Base-by-base conservation (phyloP, 2,329 filamentous ascomycete genomes). In the Paecilomyces formosus region DNA sequence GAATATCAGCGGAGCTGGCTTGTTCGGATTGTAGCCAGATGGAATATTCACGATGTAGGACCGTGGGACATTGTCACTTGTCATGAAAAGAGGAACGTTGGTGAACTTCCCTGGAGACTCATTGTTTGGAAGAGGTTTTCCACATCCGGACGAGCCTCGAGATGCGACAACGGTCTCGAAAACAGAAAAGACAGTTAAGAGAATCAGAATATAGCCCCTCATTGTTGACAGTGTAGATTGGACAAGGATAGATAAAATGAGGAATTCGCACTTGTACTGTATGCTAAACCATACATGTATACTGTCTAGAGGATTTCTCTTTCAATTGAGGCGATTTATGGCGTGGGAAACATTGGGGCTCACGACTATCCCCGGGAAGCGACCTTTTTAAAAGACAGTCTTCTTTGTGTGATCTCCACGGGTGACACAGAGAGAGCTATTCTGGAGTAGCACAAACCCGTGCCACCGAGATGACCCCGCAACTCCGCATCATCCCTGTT, bases 1-100 rank as follows among this genome's bases (percentile, higher is more conserved):
- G n/a, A 45, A 45, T 18, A 45, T 45, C 18, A 45, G 15, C 18
- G 78, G 73, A 0, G 72, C 66, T 2, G 76, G 69, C 1, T 57
- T 71, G 53, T 69, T 66, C 11, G 59, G 59, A 22, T 76, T 61
- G 66, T 81, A 81, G 39, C 55, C 61, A 9, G 58, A 49, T 2
- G 69, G 70, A 28, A 72, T 64, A 53, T 64, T 63, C 4, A 72
- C 31, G 21, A 62, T 56, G 56, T 68, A 70, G 21, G 59, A 55
- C 8, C 68, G 66, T 18, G 39, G 18, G 8, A 45, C 39, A 9
- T 45, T 45, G 39, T 45, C 39, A 45, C 15, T 18, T 45, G 39
- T 45, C 39, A 45, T 9, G 6, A 45, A 45, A 5, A 8, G 15
- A 45, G 39, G 3, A 8, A 45, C 39, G n/a, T 18, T 2, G n/a